Percentiles rank a stretch among this genome's conserved stretches.
phyloP scores from a whole-genome alignment of 2,329 filamentous ascomycete genomes.

The Cercospora zeae-maydis region DNA sequence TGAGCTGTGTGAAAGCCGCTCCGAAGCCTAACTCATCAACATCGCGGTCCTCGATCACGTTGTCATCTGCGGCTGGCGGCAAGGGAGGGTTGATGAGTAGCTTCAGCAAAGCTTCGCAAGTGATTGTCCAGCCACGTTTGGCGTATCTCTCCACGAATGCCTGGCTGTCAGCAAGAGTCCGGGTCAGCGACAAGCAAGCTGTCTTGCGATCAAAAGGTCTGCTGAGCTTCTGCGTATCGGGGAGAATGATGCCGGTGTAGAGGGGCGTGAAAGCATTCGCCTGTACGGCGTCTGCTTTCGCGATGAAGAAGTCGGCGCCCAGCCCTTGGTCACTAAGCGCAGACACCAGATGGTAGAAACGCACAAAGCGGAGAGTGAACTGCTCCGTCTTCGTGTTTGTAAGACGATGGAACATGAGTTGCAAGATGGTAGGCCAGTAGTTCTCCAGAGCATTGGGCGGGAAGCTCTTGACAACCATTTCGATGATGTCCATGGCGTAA shows the following conservation, averaged over 20 bases:
- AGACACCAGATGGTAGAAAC: constrained; percentile 90
- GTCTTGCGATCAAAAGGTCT: constrained; percentile 88
- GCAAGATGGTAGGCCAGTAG: constrained; percentile 77
- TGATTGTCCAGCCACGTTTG: constrained; percentile 85
- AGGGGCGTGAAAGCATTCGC: constrained; percentile 73
- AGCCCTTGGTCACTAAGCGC: constrained; percentile 76
- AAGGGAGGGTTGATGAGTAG: constrained; percentile 86
- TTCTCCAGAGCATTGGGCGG: constrained; percentile 68
- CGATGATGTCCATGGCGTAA: constrained; percentile 85
- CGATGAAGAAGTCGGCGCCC: constrained; percentile 88
- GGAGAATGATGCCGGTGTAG: constrained; percentile 82
- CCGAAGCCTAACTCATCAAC: constrained; percentile 95
- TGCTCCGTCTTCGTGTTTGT: constrained; percentile 74
- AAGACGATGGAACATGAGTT: constrained; percentile 72
- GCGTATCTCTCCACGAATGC: constrained; percentile 69
- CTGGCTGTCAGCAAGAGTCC: constrained; percentile 80
- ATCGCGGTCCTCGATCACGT: constrained; percentile 79
- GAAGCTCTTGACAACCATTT: constrained; percentile 71
- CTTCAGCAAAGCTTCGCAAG: constrained; percentile 83
- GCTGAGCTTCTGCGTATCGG: constrained; percentile 81
- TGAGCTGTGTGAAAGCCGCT: constrained; percentile 87
- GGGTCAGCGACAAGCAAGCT: constrained; percentile 88
- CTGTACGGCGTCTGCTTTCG: constrained; percentile 77
- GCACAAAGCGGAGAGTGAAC: constrained; percentile 80
- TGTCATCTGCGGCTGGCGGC: constrained; percentile 61